phyloP scores from a whole-genome alignment of 2,329 filamentous ascomycete species.

The Exophiala sp. region DNA sequence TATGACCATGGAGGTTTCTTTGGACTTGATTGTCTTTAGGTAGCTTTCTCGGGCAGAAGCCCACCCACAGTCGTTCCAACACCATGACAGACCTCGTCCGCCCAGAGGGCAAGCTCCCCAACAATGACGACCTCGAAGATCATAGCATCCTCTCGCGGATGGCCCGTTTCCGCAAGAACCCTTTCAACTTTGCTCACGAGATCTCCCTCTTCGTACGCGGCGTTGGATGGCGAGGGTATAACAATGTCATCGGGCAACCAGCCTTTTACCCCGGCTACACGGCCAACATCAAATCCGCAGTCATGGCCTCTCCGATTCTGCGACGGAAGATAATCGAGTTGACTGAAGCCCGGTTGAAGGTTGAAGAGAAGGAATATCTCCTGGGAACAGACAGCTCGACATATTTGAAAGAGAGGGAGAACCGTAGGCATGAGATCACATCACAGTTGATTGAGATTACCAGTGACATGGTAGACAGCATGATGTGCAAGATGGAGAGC shows the following conservation, averaged over 20 bases:
- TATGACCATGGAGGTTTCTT: neutral
- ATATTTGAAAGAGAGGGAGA: constrained; percentile 33
- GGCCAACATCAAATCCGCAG: constrained; percentile 75
- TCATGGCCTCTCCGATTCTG: constrained; percentile 70
- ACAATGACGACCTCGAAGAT: constrained; percentile 16
- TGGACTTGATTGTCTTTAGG: neutral
- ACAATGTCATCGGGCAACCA: constrained; percentile 80
- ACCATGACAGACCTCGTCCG: constrained; percentile 19
- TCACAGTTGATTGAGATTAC: constrained; percentile 70
- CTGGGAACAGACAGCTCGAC: constrained; percentile 20
- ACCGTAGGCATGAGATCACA: constrained; percentile 61
- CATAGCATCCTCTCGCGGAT: constrained; percentile 60
- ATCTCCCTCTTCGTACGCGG: constrained; percentile 89
- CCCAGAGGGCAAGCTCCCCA: constrained; percentile 5
- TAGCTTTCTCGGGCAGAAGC: neutral
- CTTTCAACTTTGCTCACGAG: constrained; percentile 79
- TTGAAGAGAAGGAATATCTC: constrained; percentile 63
- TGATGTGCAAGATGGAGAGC: constrained; percentile 99
- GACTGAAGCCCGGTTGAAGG: constrained; percentile 64
- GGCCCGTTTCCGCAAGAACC: constrained; percentile 72
- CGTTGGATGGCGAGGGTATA: constrained; percentile 91
- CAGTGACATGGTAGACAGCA: constrained; percentile 79
- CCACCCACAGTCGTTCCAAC: neutral
- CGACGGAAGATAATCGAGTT: constrained; percentile 68
- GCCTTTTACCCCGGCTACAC: constrained; percentile 90